Conservation (phyloP, 2,329 filamentous ascomycete species). For the Venturia pyrina region DNA sequence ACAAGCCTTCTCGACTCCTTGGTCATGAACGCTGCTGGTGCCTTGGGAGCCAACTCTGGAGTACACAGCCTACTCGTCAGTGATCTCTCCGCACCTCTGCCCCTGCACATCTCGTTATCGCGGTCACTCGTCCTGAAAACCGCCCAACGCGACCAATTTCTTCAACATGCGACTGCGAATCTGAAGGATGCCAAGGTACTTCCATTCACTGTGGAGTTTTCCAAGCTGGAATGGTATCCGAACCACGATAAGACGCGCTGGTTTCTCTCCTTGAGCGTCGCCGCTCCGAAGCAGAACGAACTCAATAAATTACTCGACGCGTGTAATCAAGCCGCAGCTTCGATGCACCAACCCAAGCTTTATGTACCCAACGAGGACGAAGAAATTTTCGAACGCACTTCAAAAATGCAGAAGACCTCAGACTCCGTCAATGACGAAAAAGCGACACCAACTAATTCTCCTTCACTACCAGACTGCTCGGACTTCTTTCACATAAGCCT, state of each 20-base stretch:
- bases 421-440: slow-evolving; percentile 8
- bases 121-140: slow-evolving; percentile 66
- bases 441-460: slow-evolving; percentile 16
- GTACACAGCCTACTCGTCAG: slow-evolving; percentile 64
- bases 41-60: slow-evolving; percentile 15
- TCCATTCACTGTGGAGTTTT: slow-evolving; percentile 40
- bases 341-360: slow-evolving; percentile 58
- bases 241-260: slow-evolving; percentile 62
- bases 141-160: slow-evolving; percentile 60
- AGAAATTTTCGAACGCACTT: slow-evolving; percentile 20
- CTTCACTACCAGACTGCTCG: slow-evolving; percentile 30
- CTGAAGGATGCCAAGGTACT: slow-evolving; percentile 33
- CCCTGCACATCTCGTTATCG: slow-evolving; percentile 86
- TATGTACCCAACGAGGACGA: slow-evolving; percentile 41
- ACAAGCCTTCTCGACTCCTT: slow-evolving; percentile 13
- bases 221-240: slow-evolving; percentile 50
- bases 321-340: slow-evolving; percentile 54
- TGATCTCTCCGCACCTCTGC: slow-evolving; percentile 66
- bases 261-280: slow-evolving; percentile 69
- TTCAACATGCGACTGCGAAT: slow-evolving; percentile 42
- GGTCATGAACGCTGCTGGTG: neutral
- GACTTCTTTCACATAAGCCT: slow-evolving; percentile 78
- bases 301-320: slow-evolving; percentile 47
- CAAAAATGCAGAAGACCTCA: slow-evolving; percentile 12
- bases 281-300: slow-evolving; percentile 24